These are phyloP conservation scores for Lepraria neglecta DNA, from an alignment of 495 filamentous ascomycete genomes.

Conservation along the genomic window DNA sequence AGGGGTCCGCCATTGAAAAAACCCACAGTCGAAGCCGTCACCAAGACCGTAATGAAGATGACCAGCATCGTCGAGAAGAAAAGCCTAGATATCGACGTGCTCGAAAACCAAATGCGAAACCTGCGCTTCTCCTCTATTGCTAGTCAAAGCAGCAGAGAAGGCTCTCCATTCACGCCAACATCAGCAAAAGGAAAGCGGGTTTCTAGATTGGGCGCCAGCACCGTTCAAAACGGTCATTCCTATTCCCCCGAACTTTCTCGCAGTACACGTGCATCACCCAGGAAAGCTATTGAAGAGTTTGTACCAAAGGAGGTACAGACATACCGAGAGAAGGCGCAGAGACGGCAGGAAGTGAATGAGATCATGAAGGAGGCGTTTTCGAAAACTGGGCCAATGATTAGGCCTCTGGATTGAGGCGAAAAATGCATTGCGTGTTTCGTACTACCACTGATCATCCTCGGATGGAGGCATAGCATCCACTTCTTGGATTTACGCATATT, in stretches of 20 bases:
- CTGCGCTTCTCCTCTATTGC: constrained; percentile 50
- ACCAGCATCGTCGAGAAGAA: constrained; percentile 84
- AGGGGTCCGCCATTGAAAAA: constrained; percentile 36
- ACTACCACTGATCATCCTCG: not conserved
- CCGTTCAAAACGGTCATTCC: constrained; percentile 31
- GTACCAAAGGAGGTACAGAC: constrained; percentile 50
- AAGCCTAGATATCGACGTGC: constrained; percentile 78
- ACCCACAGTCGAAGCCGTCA: constrained; percentile 89
- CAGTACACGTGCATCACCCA: constrained; percentile 42
- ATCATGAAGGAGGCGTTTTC: constrained; percentile 36
- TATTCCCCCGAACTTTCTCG: constrained; percentile 36
- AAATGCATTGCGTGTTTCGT: not conserved
- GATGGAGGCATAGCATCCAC: not conserved
- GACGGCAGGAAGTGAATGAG: constrained; percentile 48
- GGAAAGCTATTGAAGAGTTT: constrained; percentile 35
- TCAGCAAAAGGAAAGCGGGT: constrained; percentile 31
- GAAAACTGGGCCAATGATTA: constrained; percentile 30
- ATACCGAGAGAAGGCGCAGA: constrained; percentile 52
- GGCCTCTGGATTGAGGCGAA: constrained; percentile 1
- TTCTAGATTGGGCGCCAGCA: constrained; percentile 35
- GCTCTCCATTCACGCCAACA: constrained; percentile 60
- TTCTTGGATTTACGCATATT: not conserved
- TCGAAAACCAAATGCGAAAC: constrained; percentile 76
- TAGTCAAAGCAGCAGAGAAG: constrained; percentile 48
- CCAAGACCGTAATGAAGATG: constrained; percentile 85